Evolutionary conservation across 805 yeast genomes (phyloP).

Genomic region (Groenewaldozyma salmanticensis): DNA sequence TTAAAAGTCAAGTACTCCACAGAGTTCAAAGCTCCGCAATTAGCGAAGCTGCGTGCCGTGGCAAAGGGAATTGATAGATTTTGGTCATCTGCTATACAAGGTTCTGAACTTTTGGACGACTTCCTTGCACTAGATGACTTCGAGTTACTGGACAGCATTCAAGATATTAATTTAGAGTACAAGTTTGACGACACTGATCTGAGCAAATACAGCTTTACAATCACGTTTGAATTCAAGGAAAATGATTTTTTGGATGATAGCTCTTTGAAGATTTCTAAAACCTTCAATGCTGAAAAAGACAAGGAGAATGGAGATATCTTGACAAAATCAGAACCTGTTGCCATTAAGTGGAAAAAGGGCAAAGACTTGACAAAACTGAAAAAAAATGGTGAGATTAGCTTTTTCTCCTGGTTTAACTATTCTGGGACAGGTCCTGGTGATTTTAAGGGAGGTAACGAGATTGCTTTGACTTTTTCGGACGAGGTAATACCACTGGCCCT

Average conservation of each 20-base stretch:
- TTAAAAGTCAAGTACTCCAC: conserved; percentile 14
- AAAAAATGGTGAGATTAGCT: conserved; percentile 44
- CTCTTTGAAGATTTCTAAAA: conserved; percentile 50
- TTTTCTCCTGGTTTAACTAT: conserved; percentile 84
- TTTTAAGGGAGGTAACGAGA: conserved; percentile 70
- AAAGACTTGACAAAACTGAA: conserved; percentile 47
- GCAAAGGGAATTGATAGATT: conserved; percentile 55
- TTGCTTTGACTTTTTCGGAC: conserved; percentile 62
- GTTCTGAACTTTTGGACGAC: conserved; percentile 69
- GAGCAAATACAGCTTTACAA: conserved; percentile 38
- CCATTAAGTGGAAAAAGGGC: conserved; percentile 61
- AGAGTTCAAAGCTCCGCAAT: conserved; percentile 44
- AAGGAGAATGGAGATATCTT: conserved; percentile 29
- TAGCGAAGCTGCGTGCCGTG: conserved; percentile 44
- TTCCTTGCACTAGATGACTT: conserved; percentile 65
- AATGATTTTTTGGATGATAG: conserved; percentile 36
- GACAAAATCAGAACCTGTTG: conserved; percentile 44
- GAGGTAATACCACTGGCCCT: conserved; percentile 82
- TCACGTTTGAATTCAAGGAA: conserved; percentile 50
- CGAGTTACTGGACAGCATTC: conserved; percentile 58
- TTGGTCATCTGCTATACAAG: conserved; percentile 81
- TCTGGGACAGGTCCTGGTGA: conserved; percentile 68
- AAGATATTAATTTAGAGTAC: conserved; percentile 49
- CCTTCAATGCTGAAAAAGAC: conserved; percentile 32
- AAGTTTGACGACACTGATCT: conserved; percentile 32